These are phyloP conservation scores for Fusarium pilosicola DNA, from an alignment of 2,329 filamentous ascomycete species.

Conservation along the genomic window DNA sequence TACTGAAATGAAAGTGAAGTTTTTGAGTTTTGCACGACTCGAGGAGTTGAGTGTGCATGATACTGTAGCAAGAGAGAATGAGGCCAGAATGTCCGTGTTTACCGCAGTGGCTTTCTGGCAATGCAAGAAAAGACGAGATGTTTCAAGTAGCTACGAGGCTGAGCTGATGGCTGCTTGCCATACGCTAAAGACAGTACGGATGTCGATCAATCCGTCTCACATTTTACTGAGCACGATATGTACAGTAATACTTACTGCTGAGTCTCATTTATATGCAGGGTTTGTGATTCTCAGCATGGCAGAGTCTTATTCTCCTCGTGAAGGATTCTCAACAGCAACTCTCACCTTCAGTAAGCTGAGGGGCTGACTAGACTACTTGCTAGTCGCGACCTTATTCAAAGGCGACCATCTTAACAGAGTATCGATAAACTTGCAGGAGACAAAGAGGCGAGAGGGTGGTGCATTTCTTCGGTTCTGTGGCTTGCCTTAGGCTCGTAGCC, in stretches of 20 bases:
- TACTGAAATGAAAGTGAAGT: background rate
- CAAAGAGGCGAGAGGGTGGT: slow-evolving; percentile 16
- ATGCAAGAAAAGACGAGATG: slow-evolving; percentile 13
- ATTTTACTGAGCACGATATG: background rate
- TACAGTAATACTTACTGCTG: background rate
- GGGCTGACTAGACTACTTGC: background rate
- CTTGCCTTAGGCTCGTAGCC: slow-evolving; percentile 24
- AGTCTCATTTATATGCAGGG: background rate
- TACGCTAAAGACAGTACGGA: background rate
- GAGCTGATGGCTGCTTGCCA: slow-evolving; percentile 14
- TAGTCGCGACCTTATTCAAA: background rate
- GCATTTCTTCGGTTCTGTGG: background rate
- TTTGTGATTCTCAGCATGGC: background rate
- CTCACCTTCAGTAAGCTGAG: slow-evolving; percentile 9
- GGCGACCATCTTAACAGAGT: background rate
- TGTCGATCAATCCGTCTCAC: background rate
- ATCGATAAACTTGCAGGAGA: slow-evolving; percentile 7
- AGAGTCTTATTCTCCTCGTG: background rate
- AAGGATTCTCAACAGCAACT: background rate
- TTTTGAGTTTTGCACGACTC: background rate
- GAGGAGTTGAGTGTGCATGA: background rate
- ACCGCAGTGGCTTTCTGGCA: slow-evolving; percentile 14
- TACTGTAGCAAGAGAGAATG: background rate
- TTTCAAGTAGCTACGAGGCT: slow-evolving; percentile 26
- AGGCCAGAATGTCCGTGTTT: background rate